These are phyloP conservation scores for Tarenaya hassleriana DNA, from an alignment of 345 rosid species.

Conservation along the genomic window DNA sequence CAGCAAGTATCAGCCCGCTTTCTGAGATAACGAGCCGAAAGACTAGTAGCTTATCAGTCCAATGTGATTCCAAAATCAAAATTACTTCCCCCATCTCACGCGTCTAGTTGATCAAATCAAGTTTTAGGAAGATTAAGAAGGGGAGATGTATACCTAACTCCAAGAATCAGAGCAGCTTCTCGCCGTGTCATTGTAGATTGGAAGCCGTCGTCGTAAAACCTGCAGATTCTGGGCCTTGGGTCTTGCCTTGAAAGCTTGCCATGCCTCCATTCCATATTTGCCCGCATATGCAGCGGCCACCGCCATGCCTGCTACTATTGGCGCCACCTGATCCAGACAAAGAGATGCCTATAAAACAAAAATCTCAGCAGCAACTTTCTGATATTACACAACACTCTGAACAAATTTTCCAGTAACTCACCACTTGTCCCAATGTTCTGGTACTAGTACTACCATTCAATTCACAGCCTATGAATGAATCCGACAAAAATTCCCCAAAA, in stretches of 20 bases:
- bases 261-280: slow-evolving; percentile 66
- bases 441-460: too few relatives aligned
- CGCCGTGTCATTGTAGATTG: slow-evolving; percentile 64
- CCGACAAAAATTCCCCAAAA: too few relatives aligned
- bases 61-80: too few relatives aligned
- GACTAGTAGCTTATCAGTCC: too few relatives aligned
- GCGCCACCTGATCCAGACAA: slow-evolving; percentile 47
- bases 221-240: slow-evolving; percentile 52
- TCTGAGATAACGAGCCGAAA: too few relatives aligned
- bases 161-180: slow-evolving; percentile 88
- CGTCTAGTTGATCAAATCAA: too few relatives aligned
- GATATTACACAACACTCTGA: neutral
- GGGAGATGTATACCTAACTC: slow-evolving; percentile 51
- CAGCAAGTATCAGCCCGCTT: too few relatives aligned
- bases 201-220: slow-evolving; percentile 81
- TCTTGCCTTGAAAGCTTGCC: slow-evolving; percentile 83
- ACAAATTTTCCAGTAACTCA: slow-evolving; percentile 17
- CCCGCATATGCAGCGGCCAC: slow-evolving; percentile 81
- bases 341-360: too few relatives aligned
- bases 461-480: too few relatives aligned
- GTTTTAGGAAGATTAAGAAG: neutral
- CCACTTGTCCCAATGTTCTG: too few relatives aligned
- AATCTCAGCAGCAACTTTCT: slow-evolving; percentile 1
- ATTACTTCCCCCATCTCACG: too few relatives aligned
- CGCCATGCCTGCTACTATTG: slow-evolving; percentile 64